These are phyloP conservation scores for Penicillium pancosmium DNA, from an alignment of 495 filamentous ascomycete genomes.

Conservation along the genomic window DNA sequence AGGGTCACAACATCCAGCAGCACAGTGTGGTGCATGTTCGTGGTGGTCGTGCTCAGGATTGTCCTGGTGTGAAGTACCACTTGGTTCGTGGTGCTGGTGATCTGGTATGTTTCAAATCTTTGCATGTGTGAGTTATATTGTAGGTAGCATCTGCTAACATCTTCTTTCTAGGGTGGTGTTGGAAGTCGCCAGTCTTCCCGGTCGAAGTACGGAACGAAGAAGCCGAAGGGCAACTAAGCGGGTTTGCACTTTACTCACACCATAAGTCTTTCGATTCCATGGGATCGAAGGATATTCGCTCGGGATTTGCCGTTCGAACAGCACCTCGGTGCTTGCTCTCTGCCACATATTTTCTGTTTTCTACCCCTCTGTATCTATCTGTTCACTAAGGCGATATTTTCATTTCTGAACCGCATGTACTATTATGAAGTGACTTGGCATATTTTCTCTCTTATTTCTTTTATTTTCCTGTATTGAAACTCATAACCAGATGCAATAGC, in stretches of 20 bases:
- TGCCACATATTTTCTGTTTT: slow-evolving; percentile 10
- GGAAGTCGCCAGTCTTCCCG: slow-evolving; percentile 76
- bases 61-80: slow-evolving; percentile 96
- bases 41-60: slow-evolving; percentile 92
- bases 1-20: slow-evolving; percentile 99
- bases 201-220: slow-evolving; percentile 98
- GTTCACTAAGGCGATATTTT: slow-evolving; percentile 16
- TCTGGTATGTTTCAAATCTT: slow-evolving; percentile 66
- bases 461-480: slow-evolving; percentile 4
- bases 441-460: neutral
- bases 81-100: slow-evolving; percentile 90
- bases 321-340: too few species aligned
- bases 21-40: slow-evolving; percentile 94
- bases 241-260: neutral
- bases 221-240: slow-evolving; percentile 71
- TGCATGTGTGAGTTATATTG: neutral
- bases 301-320: neutral
- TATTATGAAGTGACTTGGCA: slow-evolving; percentile 15
- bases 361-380: neutral
- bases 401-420: slow-evolving; percentile 19
- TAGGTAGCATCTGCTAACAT: slow-evolving; percentile 7
- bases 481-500: neutral
- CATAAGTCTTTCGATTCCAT: neutral
- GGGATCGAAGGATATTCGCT: neutral
- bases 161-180: slow-evolving; percentile 76